A percentile compares a stretch with the other conserved stretches of the same genome.
Conservation (phyloP, 192 early-diverging fungal genomes). For the Backusella macrospora region DNA sequence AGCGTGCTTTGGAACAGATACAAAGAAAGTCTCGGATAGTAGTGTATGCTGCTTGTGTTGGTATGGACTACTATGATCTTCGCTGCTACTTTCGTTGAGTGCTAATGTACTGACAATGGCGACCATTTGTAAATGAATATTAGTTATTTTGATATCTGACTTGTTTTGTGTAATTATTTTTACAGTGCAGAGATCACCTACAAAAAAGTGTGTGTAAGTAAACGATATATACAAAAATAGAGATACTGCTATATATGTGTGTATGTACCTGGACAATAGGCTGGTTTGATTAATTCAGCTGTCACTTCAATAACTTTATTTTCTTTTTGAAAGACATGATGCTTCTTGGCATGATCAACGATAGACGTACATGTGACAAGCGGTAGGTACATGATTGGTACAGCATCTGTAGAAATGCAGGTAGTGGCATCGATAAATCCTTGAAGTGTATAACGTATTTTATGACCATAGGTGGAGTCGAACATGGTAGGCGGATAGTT, state of each 20-base stretch:
- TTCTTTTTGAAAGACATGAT: background rate
- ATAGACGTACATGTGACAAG: slow-evolving; percentile 19
- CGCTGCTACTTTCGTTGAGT: background rate
- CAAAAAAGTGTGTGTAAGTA: background rate
- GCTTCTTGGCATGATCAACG: background rate
- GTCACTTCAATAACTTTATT: slow-evolving; percentile 17
- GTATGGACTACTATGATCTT: background rate
- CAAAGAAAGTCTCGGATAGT: slow-evolving; percentile 18
- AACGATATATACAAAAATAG: background rate
- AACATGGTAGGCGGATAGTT: slow-evolving; percentile 38
- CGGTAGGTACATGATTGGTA: slow-evolving; percentile 34
- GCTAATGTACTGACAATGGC: slow-evolving; percentile 15
- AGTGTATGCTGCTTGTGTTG: slow-evolving; percentile 22
- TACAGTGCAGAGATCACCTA: slow-evolving; percentile 17
- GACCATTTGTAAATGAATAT: background rate
- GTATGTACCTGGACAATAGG: slow-evolving; percentile 38
- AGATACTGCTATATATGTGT: background rate
- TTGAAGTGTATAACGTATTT: slow-evolving; percentile 33
- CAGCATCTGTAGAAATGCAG: background rate
- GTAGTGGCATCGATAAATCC: slow-evolving; percentile 23
- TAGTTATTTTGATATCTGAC: slow-evolving; percentile 19
- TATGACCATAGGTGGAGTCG: slow-evolving; percentile 23
- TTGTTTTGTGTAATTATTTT: slow-evolving; percentile 20
- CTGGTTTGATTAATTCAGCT: slow-evolving; percentile 27
- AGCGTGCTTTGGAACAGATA: slow-evolving; percentile 29